A percentile compares a stretch with the other conserved stretches of the same genome.
phyloP scores from a whole-genome alignment of 2,329 filamentous ascomycete genomes.

The Lachnellula cervina region DNA sequence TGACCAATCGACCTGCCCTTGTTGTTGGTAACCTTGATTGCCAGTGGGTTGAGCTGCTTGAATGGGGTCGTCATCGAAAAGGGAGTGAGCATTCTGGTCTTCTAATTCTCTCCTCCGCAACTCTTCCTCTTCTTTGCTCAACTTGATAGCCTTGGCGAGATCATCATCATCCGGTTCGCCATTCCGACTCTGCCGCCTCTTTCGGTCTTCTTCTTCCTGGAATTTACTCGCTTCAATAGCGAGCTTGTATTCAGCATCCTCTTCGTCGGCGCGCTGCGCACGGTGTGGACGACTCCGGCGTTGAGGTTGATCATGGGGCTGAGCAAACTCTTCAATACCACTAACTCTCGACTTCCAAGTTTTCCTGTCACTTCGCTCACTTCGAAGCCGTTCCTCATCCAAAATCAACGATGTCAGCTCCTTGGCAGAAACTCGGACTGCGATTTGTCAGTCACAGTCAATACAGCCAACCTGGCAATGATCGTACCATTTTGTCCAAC shows the following conservation, averaged over 20 bases:
- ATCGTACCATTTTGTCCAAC: slow-evolving; percentile 89
- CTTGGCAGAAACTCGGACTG: slow-evolving; percentile 93
- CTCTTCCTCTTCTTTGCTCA: slow-evolving; percentile 94
- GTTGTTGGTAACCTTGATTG: slow-evolving; percentile 97
- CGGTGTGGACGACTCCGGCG: slow-evolving; percentile 45
- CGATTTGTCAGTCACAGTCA: slow-evolving; percentile 15
- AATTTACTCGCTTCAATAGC: slow-evolving; percentile 93
- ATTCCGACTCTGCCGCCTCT: slow-evolving; percentile 62
- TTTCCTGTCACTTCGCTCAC: slow-evolving; percentile 85
- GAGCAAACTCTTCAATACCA: slow-evolving; percentile 78
- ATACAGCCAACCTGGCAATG: background rate
- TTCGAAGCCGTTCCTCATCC: slow-evolving; percentile 87
- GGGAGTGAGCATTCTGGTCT: slow-evolving; percentile 72
- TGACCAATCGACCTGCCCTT: slow-evolving; percentile 93
- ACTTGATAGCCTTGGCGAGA: slow-evolving; percentile 86
- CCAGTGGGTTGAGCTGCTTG: slow-evolving; percentile 65
- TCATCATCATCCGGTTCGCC: slow-evolving; percentile 69
- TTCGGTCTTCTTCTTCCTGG: slow-evolving; percentile 86
- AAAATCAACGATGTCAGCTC: slow-evolving; percentile 87
- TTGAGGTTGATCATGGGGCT: slow-evolving; percentile 37
- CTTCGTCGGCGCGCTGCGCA: slow-evolving; percentile 61
- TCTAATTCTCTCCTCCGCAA: slow-evolving; percentile 81
- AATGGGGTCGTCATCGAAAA: slow-evolving; percentile 78
- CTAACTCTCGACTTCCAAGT: slow-evolving; percentile 96
- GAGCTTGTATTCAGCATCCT: slow-evolving; percentile 84